Evolutionary conservation across 2,329 filamentous ascomycete genomes (phyloP).

Genomic region (Colletotrichum chrysophilum): DNA sequence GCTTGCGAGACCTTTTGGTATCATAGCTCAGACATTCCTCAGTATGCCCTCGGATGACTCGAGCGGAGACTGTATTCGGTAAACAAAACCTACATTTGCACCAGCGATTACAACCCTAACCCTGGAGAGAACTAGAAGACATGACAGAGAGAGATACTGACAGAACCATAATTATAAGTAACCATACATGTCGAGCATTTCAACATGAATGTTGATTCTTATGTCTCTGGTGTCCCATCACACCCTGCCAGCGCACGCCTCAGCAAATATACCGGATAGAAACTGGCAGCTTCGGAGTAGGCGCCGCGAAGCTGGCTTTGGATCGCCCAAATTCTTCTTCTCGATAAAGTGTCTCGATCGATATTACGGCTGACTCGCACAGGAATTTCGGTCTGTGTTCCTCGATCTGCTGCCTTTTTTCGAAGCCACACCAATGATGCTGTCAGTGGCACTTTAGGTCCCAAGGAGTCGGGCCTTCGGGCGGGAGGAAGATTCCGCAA

Average conservation of each 20-base stretch:
- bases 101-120: constrained; percentile 1
- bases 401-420: not conserved
- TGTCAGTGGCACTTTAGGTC: not conserved
- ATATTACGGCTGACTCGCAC: not conserved
- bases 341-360: not conserved
- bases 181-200: not conserved
- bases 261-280: not conserved
- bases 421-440: not conserved
- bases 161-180: not conserved
- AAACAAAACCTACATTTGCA: not conserved
- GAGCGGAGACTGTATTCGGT: not conserved
- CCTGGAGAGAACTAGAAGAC: not conserved
- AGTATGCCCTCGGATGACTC: not conserved
- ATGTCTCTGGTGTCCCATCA: not conserved
- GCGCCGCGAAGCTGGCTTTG: not conserved
- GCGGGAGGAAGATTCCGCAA: not conserved
- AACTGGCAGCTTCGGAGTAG: not conserved
- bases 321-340: not conserved
- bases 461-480: not conserved
- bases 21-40: not conserved
- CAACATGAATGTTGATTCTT: not conserved
- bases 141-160: not conserved
- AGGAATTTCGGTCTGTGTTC: not conserved
- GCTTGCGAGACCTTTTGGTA: not conserved
- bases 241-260: not conserved